A percentile compares a stretch with the other conserved stretches of the same genome.
Conservation (phyloP, 768 basidiomycete genomes). For the Pulveroboletus sp. region DNA sequence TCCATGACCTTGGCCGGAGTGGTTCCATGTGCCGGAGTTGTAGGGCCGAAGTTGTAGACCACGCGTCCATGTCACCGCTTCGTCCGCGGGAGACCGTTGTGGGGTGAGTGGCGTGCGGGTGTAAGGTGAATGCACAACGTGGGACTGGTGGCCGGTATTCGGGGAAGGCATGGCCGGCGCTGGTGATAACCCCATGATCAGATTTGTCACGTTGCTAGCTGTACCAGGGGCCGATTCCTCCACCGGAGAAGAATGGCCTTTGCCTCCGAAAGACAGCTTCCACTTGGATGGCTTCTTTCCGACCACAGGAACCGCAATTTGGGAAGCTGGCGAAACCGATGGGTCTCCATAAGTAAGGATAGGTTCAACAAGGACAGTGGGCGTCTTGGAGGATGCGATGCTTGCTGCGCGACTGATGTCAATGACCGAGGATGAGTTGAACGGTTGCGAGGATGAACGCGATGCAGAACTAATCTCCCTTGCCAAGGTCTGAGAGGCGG, state of each 20-base stretch:
- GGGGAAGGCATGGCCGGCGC: constrained; percentile 3
- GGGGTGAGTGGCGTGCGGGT: constrained; percentile 29
- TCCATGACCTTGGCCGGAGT: constrained; percentile 11
- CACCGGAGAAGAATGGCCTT: constrained; percentile 43
- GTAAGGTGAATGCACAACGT: constrained; percentile 20
- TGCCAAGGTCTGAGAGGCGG: constrained; percentile 76
- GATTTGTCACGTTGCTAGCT: constrained; percentile 70
- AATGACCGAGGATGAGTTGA: constrained; percentile 15
- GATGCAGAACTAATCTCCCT: constrained; percentile 76
- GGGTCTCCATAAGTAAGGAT: constrained; percentile 12
- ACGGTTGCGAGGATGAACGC: constrained; percentile 40
- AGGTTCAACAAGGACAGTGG: constrained; percentile 33
- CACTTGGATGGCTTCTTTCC: constrained; percentile 76
- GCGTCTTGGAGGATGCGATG: constrained; percentile 35
- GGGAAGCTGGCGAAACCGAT: constrained; percentile 19
- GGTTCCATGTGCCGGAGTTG: constrained; percentile 19
- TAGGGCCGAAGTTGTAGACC: constrained; percentile 39
- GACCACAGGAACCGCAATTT: constrained; percentile 35
- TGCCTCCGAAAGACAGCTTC: constrained; percentile 53
- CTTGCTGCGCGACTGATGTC: constrained; percentile 25
- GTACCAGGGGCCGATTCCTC: constrained; percentile 50
- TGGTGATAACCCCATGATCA: constrained; percentile 58
- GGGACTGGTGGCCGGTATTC: constrained; percentile 10
- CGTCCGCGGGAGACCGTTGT: constrained; percentile 38
- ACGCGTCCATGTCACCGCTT: constrained; percentile 44